Conservation (phyloP, 345 rosid species). For the Draba incana region DNA sequence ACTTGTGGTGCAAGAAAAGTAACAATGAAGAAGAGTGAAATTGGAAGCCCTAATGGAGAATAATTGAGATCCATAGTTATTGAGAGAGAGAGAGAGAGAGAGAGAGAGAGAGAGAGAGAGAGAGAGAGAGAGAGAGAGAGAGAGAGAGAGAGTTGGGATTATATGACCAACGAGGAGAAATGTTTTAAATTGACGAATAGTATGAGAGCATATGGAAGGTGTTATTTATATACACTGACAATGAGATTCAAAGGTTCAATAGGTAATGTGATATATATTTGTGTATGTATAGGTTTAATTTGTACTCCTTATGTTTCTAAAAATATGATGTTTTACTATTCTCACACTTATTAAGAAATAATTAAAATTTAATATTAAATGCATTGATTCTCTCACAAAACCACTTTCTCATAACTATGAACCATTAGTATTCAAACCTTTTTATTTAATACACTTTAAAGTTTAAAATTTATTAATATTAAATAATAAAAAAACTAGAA, state of each 20-base stretch:
- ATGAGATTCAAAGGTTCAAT: background rate
- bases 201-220: constrained; percentile 30
- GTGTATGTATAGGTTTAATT: constrained; percentile 1
- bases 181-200: constrained; percentile 6
- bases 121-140: background rate
- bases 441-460: too few relatives aligned
- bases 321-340: too few relatives aligned
- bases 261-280: constrained; percentile 1
- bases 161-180: constrained; percentile 20
- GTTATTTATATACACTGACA: constrained; percentile 34
- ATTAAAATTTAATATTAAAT: too few relatives aligned
- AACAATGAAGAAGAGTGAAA: constrained; percentile 30
- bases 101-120: background rate
- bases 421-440: too few relatives aligned
- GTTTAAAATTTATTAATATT: too few relatives aligned
- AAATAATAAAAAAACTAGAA: too few relatives aligned
- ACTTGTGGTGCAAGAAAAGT: constrained; percentile 41
- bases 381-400: too few relatives aligned
- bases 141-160: constrained; percentile 1
- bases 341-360: too few relatives aligned
- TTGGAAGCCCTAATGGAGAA: constrained; percentile 30
- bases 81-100: background rate
- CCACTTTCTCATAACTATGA: too few relatives aligned
- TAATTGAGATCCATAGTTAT: constrained; percentile 10
- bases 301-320: too few relatives aligned